Conservation (phyloP, 805 yeast species). For the Myxozyma neotropica region DNA sequence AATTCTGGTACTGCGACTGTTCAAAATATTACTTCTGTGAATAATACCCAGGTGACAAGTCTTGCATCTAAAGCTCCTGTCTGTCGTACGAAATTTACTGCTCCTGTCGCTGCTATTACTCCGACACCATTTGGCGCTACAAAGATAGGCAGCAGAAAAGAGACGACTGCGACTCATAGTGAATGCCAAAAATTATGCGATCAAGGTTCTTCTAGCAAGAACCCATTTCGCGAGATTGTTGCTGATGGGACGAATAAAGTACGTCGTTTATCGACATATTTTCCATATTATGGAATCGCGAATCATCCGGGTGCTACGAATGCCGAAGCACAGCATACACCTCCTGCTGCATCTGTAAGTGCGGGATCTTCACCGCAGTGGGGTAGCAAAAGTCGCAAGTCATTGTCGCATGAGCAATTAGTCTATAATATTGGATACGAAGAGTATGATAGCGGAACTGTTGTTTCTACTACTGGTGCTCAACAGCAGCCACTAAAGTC, state of each 20-base stretch:
- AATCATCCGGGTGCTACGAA: neutral
- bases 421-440: too few relatives aligned
- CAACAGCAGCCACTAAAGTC: neutral
- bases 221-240: neutral
- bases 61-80: neutral
- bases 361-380: neutral
- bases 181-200: neutral
- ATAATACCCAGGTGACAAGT: neutral
- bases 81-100: too few relatives aligned
- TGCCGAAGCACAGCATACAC: neutral
- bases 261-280: neutral
- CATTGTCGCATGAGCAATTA: neutral
- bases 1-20: neutral
- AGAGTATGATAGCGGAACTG: neutral
- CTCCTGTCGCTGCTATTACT: neutral
- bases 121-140: neutral
- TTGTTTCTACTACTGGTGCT: neutral
- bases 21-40: neutral
- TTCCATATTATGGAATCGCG: slow-evolving; percentile 1
- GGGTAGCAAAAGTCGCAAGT: neutral
- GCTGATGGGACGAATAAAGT: neutral
- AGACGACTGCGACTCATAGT: neutral
- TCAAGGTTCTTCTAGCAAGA: neutral
- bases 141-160: too few relatives aligned
- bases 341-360: neutral